Evolutionary conservation across 2,329 filamentous ascomycete genomes (phyloP).

Genomic region (Dactylonectria macrodidyma): DNA sequence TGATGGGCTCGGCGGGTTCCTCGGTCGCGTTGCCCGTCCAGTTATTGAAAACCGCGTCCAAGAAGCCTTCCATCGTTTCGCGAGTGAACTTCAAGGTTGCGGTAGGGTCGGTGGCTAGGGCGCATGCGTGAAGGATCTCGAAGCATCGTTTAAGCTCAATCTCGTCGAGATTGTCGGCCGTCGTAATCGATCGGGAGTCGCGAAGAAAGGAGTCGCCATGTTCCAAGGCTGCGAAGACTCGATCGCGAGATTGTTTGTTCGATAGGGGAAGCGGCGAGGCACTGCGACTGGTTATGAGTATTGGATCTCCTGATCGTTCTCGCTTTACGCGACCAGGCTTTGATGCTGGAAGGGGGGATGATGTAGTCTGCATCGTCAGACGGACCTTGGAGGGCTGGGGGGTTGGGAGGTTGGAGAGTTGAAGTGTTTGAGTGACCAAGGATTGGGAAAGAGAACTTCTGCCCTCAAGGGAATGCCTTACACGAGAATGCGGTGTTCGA

Average conservation of each 20-base stretch:
- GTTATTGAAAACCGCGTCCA: conserved; percentile 50
- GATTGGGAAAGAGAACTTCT: too few relatives aligned
- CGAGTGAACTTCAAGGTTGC: conserved; percentile 44
- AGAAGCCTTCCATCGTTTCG: conserved; percentile 51
- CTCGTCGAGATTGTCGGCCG: conserved; percentile 47
- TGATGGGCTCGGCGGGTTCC: conserved; percentile 38
- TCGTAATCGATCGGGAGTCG: conserved; percentile 37
- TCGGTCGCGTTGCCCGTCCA: conserved; percentile 41
- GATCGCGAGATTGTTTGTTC: conserved; percentile 34
- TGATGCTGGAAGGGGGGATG: not conserved
- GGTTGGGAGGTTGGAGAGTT: not conserved
- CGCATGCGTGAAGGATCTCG: conserved; percentile 53
- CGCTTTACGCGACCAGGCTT: conserved; percentile 18
- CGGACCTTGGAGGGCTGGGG: not conserved
- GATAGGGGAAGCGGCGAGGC: conserved; percentile 35
- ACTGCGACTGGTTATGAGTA: conserved; percentile 34
- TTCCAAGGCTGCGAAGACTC: conserved; percentile 47
- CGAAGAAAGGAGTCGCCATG: conserved; percentile 37
- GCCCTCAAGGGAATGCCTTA: not conserved
- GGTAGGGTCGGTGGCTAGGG: conserved; percentile 43
- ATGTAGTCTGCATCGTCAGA: conserved; percentile 1
- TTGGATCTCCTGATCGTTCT: conserved; percentile 18
- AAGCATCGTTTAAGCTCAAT: conserved; percentile 50
- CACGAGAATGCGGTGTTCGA: not conserved
- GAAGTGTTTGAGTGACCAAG: too few relatives aligned